Base-by-base conservation (phyloP, 208 protist species). In the Trypanosoma congolense region DNA sequence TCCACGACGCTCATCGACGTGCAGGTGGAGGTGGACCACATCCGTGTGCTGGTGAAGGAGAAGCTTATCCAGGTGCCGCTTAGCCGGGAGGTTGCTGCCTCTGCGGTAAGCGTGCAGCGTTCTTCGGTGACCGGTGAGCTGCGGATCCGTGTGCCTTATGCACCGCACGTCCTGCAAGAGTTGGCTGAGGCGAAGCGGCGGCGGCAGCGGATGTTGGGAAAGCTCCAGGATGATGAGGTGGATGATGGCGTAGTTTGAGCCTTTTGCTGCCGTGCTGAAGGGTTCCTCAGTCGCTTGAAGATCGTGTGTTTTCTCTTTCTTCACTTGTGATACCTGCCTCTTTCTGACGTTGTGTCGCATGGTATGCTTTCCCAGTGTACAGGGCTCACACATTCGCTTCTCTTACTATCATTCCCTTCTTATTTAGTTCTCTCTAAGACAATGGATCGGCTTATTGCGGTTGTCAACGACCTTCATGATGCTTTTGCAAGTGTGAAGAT, bases 401-500 rank as follows among this genome's bases (percentile, higher is more conserved):
- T n/a, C n/a, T 67, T 21, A 49, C 4, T 40, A 30, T 44, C n/a
- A 18, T 9, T 47, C 19, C 25, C 33, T 26, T 51, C 42, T 48
- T 48, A 18, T 31, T 4, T 31, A 3, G 10, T 36, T 12, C 16
- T 18, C 51, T 18, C 62, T 0, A 51, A 16, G 10, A 48, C 26
- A n/a, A 98, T 99, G 96, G 93, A 99, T 5, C 61, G 92, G 57
- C 77, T 99, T 14, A 98, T 99, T 42, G 77, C 93, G 6, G 83
- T 98, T 22, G 96, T 99, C 35, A 99, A 99, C 72, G 92, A 97
- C 54, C 77, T 99, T 21, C 97, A 99, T 50, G 95, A 98, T 79
- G 93, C 92, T 22, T 97, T 97, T 64, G 60, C 81, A 1, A 75
- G 64, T 56, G 71, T 98, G 44, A 93, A 92, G 69, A 90, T 95